phyloP scores from a whole-genome alignment of 495 filamentous ascomycete genomes.

The Rhypophila decipiens region DNA sequence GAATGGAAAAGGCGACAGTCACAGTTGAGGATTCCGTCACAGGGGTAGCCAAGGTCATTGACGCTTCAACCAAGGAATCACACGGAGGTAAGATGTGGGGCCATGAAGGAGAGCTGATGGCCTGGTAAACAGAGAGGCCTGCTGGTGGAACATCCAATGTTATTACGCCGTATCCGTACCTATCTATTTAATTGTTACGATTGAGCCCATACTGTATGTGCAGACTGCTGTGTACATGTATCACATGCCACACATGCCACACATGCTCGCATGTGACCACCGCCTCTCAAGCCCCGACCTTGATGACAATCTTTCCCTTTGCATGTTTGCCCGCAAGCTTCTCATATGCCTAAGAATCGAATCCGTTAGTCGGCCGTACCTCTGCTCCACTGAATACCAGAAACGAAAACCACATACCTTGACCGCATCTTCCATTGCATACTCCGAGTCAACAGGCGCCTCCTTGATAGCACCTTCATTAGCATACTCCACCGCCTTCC shows the following conservation, averaged over 20 bases:
- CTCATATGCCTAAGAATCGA: slow-evolving; percentile 18
- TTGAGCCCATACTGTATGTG: too few relatives aligned
- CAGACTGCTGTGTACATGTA: too few relatives aligned
- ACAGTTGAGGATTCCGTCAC: slow-evolving; percentile 26
- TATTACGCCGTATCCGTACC: too few relatives aligned
- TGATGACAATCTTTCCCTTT: slow-evolving; percentile 30
- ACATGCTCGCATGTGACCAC: too few relatives aligned
- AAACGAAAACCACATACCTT: slow-evolving; percentile 15
- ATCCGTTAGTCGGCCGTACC: neutral
- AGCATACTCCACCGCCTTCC: slow-evolving; percentile 20
- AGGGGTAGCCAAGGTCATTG: slow-evolving; percentile 32
- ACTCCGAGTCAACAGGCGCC: slow-evolving; percentile 32
- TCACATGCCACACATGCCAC: too few relatives aligned
- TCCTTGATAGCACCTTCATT: slow-evolving; percentile 24
- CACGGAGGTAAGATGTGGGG: slow-evolving; percentile 33
- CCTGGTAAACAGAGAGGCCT: too few relatives aligned
- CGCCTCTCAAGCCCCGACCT: slow-evolving; percentile 12
- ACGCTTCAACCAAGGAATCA: slow-evolving; percentile 28
- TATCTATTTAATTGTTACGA: too few relatives aligned
- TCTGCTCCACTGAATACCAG: neutral
- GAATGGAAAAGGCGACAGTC: slow-evolving; percentile 26
- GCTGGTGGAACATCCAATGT: too few relatives aligned
- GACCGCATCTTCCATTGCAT: slow-evolving; percentile 24
- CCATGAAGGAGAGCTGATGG: too few relatives aligned
- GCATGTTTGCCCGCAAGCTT: slow-evolving; percentile 24